These are phyloP conservation scores for Colletotrichum truncatum DNA, from an alignment of 2,329 filamentous ascomycete genomes.

Conservation along the genomic window DNA sequence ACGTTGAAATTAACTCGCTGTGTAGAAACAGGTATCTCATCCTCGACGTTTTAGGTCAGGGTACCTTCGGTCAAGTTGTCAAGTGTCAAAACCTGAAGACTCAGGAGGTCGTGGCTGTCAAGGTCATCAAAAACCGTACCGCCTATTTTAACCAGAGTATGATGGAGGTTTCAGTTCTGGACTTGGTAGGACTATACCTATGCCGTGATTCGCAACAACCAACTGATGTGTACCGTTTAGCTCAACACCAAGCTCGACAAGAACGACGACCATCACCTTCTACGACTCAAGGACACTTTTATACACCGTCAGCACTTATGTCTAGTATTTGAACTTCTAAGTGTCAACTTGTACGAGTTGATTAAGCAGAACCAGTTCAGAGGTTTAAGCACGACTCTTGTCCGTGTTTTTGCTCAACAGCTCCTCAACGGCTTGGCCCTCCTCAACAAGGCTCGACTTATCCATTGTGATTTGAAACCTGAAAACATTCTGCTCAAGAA, in stretches of 20 bases:
- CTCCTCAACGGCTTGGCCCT: conserved; percentile 90
- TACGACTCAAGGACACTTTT: conserved; percentile 96
- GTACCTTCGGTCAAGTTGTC: conserved; percentile 97
- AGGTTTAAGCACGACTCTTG: conserved; percentile 93
- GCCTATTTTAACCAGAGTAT: conserved; percentile 99
- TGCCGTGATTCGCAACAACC: background rate
- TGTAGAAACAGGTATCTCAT: conserved; percentile 92
- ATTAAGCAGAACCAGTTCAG: conserved; percentile 99
- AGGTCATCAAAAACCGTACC: conserved; percentile 98
- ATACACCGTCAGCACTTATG: conserved; percentile 98
- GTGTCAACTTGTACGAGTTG: conserved; percentile 96
- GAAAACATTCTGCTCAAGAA: conserved; percentile 99
- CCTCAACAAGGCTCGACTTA: conserved; percentile 94
- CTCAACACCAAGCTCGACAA: conserved; percentile 99
- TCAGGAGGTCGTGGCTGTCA: conserved; percentile 97
- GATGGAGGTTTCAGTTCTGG: conserved; percentile 99
- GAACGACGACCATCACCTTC: conserved; percentile 96
- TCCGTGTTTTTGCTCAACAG: conserved; percentile 97
- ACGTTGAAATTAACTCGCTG: conserved; percentile 21
- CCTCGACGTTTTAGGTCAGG: conserved; percentile 94
- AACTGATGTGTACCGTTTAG: conserved; percentile 52
- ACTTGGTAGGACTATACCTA: conserved; percentile 71
- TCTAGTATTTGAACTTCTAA: conserved; percentile 93
- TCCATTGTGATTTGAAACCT: conserved; percentile 97
- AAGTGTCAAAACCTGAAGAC: conserved; percentile 99